Base-by-base conservation (phyloP, 495 filamentous ascomycete species). In the Chaetomidium leptoderma region DNA sequence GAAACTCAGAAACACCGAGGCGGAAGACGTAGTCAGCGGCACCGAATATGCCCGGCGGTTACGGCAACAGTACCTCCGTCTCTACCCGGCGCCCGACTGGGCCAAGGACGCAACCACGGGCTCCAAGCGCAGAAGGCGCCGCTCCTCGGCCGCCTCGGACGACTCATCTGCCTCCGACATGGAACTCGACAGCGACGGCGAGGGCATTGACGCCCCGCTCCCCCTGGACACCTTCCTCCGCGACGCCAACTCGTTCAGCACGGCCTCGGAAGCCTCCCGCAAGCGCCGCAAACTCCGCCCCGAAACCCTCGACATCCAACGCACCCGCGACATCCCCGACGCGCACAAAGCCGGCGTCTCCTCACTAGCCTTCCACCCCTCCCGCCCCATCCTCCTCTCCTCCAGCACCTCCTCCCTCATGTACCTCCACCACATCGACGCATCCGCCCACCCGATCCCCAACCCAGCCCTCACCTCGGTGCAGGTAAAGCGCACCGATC, bases 401-500 rank as follows among this genome's bases (percentile, higher is more conserved):
- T 89, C 91, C 32, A 92, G 91, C 26, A 84, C 84, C 29, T 86
- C 91, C 44, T 89, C 88, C 30, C 87, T 91, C 14, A 78, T 97
- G 57, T 91, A 85, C 69, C 78, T 98, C 27, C 89, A 97, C 72
- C 92, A 96, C 62, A 83, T 97, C 63, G 84, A 84, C 19, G 84
- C 90, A 16, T 81, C 85, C 9, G 83, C 87, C 2, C 73, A 81
- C 43, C 87, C 88, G 26, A 81, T 74, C 4, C 86, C 89, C 23
- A 92, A 97, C 70, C 93, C 93, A 6, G 81, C 90, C 21, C 79
- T 97, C 21, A 95, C 93, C 0, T 92, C 91, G 27, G 80, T 96
- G 29, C 90, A 97, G 70, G 83, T 97, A 61, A 81, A 84, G 65
- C 77, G 79, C 60, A 95, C 91, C 0, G 87, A 91, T 13, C 78